Evolutionary conservation across 164 flowering plant genomes (phyloP).

Genomic region (Kingdonia uniflora): DNA sequence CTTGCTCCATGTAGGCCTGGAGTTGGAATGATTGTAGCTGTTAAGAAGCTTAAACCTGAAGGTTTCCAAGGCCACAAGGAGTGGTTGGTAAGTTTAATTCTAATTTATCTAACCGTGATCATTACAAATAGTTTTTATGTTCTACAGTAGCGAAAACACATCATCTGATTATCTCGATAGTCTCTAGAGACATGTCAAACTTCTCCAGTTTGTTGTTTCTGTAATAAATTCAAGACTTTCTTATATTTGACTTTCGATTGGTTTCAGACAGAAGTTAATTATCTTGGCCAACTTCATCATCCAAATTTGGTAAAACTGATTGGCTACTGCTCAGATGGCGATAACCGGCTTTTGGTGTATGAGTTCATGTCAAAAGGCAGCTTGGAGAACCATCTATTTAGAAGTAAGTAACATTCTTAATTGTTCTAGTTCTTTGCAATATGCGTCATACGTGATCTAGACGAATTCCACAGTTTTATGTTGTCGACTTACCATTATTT

Average conservation of each 20-base stretch:
- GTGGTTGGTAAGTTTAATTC: slow-evolving; percentile 46
- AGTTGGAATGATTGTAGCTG: slow-evolving; percentile 44
- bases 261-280: slow-evolving; percentile 80
- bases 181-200: no score
- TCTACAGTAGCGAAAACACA: no score
- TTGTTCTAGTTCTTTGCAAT: background rate
- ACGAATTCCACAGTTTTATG: background rate
- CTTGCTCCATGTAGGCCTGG: slow-evolving; percentile 35
- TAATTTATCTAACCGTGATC: background rate
- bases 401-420: slow-evolving; percentile 39
- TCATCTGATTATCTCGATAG: no score
- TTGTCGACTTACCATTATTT: no score
- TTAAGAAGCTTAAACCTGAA: slow-evolving; percentile 55
- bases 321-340: slow-evolving; percentile 83
- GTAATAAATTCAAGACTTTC: no score
- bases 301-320: slow-evolving; percentile 80
- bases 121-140: no score
- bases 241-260: background rate
- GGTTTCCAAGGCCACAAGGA: slow-evolving; percentile 66
- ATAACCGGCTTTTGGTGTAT: slow-evolving; percentile 75
- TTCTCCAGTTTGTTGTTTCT: no score
- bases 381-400: slow-evolving; percentile 82
- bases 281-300: slow-evolving; percentile 82
- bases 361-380: slow-evolving; percentile 97
- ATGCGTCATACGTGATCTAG: no score